Base-by-base conservation (phyloP, 495 filamentous ascomycete species). In the Lophiostoma macrostomum region DNA sequence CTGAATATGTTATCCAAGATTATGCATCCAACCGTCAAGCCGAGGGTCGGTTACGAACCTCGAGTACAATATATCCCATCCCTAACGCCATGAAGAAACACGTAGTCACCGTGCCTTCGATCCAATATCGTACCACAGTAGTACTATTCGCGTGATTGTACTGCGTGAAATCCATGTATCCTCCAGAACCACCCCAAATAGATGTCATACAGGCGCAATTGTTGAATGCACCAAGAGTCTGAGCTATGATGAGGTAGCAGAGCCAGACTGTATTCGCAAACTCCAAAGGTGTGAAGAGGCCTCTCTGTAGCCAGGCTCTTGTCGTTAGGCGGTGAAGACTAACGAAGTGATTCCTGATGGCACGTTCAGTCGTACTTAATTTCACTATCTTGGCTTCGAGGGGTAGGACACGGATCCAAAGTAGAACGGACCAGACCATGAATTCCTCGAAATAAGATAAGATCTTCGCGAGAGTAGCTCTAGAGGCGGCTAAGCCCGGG, bases 41-140 rank as follows among this genome's bases (percentile, higher is more conserved):
- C 22, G 22, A 43, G 10, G 22, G 7, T 6, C 6, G 16, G 36
- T 10, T 39, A 39, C 36, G 7, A 8, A 43, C 39, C 39, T 43
- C 39, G 8, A 43, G 5, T 5, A 43, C 22, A 16, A 43, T 43
- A 25, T 43, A 43, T 16, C 12, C 4, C 39, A 43, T 43, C 4
- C 39, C 39, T 10, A 43, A 23, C 8, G 18, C 39, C 39, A 43
- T 43, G 39, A 25, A 22, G 22, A 43, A 16, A 43, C 39, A 43
- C 8, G 39, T 43, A 5, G 27, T 43, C 8, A 18, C 19, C 27
- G 39, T 43, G 8, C 39, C 39, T 10, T 20, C 10, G 22, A 43
- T 43, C 39, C 39, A 43, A 16, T 43, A 43, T 8, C 22, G 5
- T 22, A 7, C 39, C 8, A 43, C 39, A 7, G 12, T 10, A 22